These are phyloP conservation scores for Mrakia blollopis DNA, from an alignment of 768 basidiomycete genomes.

Conservation along the genomic window DNA sequence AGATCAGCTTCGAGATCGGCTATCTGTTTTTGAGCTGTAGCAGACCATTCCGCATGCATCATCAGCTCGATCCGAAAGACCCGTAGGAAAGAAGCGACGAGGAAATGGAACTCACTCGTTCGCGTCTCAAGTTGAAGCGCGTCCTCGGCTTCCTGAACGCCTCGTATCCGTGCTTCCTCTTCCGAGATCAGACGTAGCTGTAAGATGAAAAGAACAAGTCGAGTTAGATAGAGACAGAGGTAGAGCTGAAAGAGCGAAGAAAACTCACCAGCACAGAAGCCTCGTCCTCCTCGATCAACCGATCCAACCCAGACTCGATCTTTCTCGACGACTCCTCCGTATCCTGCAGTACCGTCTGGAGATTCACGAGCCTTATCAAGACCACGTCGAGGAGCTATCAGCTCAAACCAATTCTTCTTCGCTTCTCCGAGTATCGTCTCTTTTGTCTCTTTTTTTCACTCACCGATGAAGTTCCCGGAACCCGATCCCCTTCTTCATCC, in stretches of 20 bases:
- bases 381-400: no score
- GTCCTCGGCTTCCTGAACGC: neutral
- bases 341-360: constrained; percentile 13
- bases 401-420: no score
- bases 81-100: no score
- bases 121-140: neutral
- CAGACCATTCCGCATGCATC: rapidly evolving
- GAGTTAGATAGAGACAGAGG: neutral
- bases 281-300: constrained; percentile 15
- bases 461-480: constrained; percentile 33
- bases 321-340: constrained; percentile 2
- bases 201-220: neutral
- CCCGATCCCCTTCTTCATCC: constrained; percentile 43
- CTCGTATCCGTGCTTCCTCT: constrained; percentile 8
- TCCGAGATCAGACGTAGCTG: neutral
- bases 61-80: neutral
- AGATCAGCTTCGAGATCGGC: neutral
- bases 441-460: no score
- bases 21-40: neutral
- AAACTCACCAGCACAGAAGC: neutral
- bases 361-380: constrained; percentile 16
- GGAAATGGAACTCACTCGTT: neutral
- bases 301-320: constrained; percentile 13
- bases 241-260: no score
- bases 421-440: no score